phyloP scores from a whole-genome alignment of 805 yeast genomes.

The Saturnispora saitoi region DNA sequence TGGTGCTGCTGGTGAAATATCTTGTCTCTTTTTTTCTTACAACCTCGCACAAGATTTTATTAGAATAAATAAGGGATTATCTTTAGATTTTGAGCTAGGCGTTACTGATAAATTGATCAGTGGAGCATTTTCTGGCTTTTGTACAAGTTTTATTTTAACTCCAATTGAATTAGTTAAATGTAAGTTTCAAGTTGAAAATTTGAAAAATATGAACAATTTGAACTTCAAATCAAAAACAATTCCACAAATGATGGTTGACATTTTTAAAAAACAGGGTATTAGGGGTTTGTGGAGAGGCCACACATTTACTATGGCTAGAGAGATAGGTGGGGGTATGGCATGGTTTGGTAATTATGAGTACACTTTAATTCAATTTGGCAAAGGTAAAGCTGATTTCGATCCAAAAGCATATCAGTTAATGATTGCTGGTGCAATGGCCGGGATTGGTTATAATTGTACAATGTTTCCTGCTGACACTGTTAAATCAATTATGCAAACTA shows the following conservation, averaged over 20 bases:
- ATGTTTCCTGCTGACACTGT: constrained; percentile 87
- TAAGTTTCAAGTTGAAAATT: constrained; percentile 63
- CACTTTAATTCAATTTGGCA: constrained; percentile 29
- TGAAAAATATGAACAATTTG: constrained; percentile 18
- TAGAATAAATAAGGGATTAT: constrained; percentile 20
- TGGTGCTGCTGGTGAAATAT: constrained; percentile 88
- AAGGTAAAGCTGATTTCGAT: constrained; percentile 19
- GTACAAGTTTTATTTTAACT: constrained; percentile 75
- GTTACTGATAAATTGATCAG: constrained; percentile 37
- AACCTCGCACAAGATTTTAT: constrained; percentile 36
- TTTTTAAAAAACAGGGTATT: constrained; percentile 45
- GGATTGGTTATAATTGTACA: constrained; percentile 69
- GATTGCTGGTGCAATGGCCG: constrained; percentile 80
- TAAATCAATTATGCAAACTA: constrained; percentile 76
- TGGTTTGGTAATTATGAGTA: constrained; percentile 91
- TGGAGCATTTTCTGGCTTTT: constrained; percentile 78
- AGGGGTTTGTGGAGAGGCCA: constrained; percentile 85
- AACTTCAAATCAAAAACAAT: constrained; percentile 22
- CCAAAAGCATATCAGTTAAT: constrained; percentile 45
- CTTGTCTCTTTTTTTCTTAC: constrained; percentile 66
- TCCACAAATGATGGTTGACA: constrained; percentile 31
- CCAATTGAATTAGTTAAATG: constrained; percentile 92
- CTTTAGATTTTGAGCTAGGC: constrained; percentile 16
- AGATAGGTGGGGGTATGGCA: constrained; percentile 81
- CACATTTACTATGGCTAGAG: constrained; percentile 70